Percentiles rank a stretch among this genome's conserved stretches.
Evolutionary conservation across 495 filamentous ascomycete species (phyloP).

Genomic region (Neurospora tetraspora): DNA sequence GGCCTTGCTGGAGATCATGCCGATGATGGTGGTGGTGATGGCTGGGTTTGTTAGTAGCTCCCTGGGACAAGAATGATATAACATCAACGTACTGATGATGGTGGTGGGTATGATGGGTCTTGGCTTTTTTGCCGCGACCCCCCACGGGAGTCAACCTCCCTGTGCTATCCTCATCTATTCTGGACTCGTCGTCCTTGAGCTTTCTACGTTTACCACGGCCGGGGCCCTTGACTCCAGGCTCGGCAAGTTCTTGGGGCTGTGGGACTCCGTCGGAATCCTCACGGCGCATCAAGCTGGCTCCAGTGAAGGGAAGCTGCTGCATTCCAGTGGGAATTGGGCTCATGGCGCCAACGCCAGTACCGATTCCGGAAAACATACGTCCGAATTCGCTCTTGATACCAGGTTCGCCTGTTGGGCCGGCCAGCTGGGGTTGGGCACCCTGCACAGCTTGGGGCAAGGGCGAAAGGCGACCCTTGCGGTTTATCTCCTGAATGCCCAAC

Average conservation of each 20-base stretch:
- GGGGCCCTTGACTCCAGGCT: conserved; percentile 18
- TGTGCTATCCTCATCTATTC: conserved; percentile 49
- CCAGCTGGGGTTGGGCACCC: conserved; percentile 70
- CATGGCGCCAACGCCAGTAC: conserved; percentile 66
- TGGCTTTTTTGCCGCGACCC: conserved; percentile 45
- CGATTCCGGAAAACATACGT: conserved; percentile 83
- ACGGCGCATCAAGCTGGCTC: conserved; percentile 26
- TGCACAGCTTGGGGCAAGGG: conserved; percentile 88
- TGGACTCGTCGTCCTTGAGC: conserved; percentile 48
- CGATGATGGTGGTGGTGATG: conserved; percentile 72
- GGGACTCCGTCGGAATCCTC: conserved; percentile 34
- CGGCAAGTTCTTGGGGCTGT: conserved; percentile 22
- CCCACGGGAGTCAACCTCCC: conserved; percentile 42
- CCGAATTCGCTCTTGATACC: conserved; percentile 88
- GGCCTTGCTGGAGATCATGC: conserved; percentile 53
- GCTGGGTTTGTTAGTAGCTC: conserved; percentile 28
- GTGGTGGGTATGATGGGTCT: conserved; percentile 51
- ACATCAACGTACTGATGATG: conserved; percentile 46
- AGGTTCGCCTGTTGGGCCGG: conserved; percentile 66
- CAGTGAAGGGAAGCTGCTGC: conserved; percentile 34
- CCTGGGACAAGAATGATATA: conserved; percentile 8
- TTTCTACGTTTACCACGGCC: conserved; percentile 49
- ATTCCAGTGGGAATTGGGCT: conserved; percentile 37
- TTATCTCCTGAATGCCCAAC: conserved; percentile 52
- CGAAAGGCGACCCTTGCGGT: conserved; percentile 56